Evolutionary conservation across 164 flowering plant genomes (phyloP), one percentile per base, ranked within the genome.

Genomic region (Piper betle): DNA sequence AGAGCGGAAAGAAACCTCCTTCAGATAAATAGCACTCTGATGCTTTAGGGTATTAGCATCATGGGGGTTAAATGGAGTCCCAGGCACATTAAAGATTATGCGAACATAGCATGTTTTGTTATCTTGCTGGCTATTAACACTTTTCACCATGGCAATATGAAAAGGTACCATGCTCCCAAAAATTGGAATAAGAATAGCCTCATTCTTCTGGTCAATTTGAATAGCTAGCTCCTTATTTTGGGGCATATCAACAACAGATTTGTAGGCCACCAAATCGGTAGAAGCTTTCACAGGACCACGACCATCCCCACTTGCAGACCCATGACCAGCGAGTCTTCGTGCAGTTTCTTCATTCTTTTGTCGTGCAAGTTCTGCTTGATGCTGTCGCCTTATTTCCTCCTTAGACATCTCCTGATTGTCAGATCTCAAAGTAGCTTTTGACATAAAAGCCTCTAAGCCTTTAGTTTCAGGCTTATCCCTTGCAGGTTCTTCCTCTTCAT

Each of bases 291-390:
- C 61, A 37, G 72, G 56, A 42, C 71, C 58, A 17, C 64, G 55
- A 19, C 68, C 74, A 56, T 78, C 79, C 25, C 72, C 77, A 8
- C 66, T 15, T 3, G 64, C 77, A 53, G 77, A 43, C 10, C 79
- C 82, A 33, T 70, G 84, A 64, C 92, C 97, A 46, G 90, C 90
- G 61, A 87, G 81, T 56, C 97, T 57, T 62, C 88, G 60, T 10
- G 88, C 90, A 59, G 90, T 87, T 72, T 90, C 97, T 78, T 87
- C 88, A 70, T 85, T 85, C 72, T 90, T 87, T 64, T 85, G 89
- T 0, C 81, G 84, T 5, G 92, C 97, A 62, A 87, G 86, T 66
- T 81, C 92, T 13, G 91, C 92, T 70, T 87, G 95, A 68, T 90
- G 91, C 78, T 78, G 90, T 76, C 84, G 81, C 52, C 96, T 69